Evolutionary conservation across 352 stramenopile species (phyloP).

Genomic region (Phytophthora sansomeana): DNA sequence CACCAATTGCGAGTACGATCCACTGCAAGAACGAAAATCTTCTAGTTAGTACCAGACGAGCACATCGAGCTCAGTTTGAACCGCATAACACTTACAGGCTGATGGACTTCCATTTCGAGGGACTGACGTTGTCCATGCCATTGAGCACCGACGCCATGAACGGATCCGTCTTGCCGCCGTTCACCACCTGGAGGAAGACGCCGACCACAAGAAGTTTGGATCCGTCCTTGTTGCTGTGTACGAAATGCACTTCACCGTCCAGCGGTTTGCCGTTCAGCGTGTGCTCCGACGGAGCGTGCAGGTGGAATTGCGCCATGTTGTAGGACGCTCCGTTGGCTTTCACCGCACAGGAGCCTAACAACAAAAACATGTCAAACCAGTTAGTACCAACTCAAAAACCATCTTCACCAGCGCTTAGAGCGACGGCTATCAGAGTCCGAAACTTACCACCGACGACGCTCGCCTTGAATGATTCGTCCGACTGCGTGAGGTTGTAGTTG

Average conservation of each 20-base stretch:
- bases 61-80: no score
- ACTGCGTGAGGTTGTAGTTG: constrained; percentile 33
- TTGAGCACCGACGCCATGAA: constrained; percentile 41
- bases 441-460: constrained; percentile 13
- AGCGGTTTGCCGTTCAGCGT: constrained; percentile 44
- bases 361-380: no score
- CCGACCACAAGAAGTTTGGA: constrained; percentile 44
- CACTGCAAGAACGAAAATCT: constrained; percentile 6
- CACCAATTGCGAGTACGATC: constrained; percentile 27
- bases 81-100: constrained; percentile 16
- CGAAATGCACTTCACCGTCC: constrained; percentile 53
- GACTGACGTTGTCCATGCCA: constrained; percentile 29
- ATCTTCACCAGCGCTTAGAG: no score
- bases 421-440: not conserved
- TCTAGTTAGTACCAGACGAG: not conserved
- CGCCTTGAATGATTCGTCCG: constrained; percentile 32
- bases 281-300: constrained; percentile 57
- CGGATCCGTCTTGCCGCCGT: constrained; percentile 20
- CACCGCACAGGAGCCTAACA: constrained; percentile 18
- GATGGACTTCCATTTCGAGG: not conserved
- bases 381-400: no score
- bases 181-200: constrained; percentile 31
- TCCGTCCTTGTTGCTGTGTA: constrained; percentile 38
- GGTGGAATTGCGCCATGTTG: constrained; percentile 52
- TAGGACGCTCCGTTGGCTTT: constrained; percentile 22